Evolutionary conservation across 257 asterid species (phyloP).

Genomic region (Anisodus tanguticus): DNA sequence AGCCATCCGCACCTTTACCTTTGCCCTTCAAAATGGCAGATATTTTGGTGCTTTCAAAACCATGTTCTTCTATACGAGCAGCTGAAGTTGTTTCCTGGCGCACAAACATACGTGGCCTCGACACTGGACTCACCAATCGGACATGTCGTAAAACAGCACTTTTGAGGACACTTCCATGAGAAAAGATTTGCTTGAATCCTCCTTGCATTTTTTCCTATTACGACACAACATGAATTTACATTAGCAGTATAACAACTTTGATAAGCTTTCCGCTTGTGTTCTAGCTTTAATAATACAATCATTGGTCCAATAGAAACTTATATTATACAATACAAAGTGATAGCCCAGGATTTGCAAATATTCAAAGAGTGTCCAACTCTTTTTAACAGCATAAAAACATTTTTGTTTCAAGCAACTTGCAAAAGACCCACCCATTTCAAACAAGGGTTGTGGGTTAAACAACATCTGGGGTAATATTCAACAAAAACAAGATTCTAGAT

Average conservation of each 20-base stretch:
- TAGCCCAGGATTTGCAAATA: neutral
- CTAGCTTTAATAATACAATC: neutral
- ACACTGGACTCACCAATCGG: slow-evolving; percentile 57
- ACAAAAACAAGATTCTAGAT: slow-evolving; percentile 15
- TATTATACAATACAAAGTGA: neutral
- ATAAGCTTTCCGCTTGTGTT: neutral
- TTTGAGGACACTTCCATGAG: slow-evolving; percentile 67
- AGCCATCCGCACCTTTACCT: slow-evolving; percentile 91
- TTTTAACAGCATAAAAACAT: neutral
- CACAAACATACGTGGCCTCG: slow-evolving; percentile 47
- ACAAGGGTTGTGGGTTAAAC: neutral
- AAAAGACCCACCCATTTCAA: neutral
- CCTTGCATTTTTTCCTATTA: slow-evolving; percentile 78
- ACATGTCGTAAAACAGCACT: slow-evolving; percentile 69
- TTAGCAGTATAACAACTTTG: neutral
- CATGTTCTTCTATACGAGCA: slow-evolving; percentile 93
- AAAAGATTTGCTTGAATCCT: slow-evolving; percentile 70
- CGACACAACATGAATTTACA: slow-evolving; percentile 10
- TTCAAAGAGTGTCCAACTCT: too few relatives aligned
- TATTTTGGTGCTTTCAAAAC: slow-evolving; percentile 86
- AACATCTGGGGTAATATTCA: neutral
- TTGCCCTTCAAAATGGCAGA: slow-evolving; percentile 71
- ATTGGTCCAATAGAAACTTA: neutral
- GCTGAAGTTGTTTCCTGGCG: slow-evolving; percentile 76
- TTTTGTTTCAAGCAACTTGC: neutral